Evolutionary conservation across 306 rosid genomes (phyloP).

Genomic region (Ormosia semicastrata): DNA sequence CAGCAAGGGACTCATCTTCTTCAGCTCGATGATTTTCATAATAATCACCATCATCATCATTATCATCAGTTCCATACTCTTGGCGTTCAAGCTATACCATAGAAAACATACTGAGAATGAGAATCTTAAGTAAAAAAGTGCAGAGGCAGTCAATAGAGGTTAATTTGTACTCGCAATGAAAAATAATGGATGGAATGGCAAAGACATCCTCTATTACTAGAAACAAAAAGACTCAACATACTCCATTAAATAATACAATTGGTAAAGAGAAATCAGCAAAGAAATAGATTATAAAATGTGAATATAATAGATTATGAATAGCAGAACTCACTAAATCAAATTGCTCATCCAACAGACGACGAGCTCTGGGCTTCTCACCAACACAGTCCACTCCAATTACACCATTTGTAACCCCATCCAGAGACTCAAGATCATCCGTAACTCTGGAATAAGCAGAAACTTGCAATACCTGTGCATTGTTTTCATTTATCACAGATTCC

Average conservation of each 20-base stretch:
- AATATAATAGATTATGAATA: neutral
- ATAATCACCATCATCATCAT: constrained; percentile 37
- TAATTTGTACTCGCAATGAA: neutral
- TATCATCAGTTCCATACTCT: constrained; percentile 62
- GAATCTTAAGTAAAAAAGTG: neutral
- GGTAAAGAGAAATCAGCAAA: neutral
- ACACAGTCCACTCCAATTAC: constrained; percentile 17
- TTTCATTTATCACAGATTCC: constrained; percentile 19
- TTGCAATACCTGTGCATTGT: constrained; percentile 16
- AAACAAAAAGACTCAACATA: neutral
- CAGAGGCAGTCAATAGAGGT: neutral
- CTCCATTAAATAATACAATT: neutral
- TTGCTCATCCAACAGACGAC: constrained; percentile 75
- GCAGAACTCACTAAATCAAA: constrained; percentile 72
- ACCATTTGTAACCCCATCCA: constrained; percentile 9
- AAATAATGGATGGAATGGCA: neutral
- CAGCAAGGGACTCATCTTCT: constrained; percentile 65
- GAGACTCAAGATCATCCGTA: constrained; percentile 22
- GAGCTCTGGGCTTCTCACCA: constrained; percentile 55
- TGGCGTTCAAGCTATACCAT: constrained; percentile 57
- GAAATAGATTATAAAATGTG: neutral
- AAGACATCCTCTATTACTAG: neutral
- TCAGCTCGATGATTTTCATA: constrained; percentile 47
- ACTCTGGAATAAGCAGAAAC: constrained; percentile 20
- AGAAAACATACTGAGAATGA: constrained; percentile 9